Evolutionary conservation across 1,284 basidiomycete genomes (phyloP).

Genomic region (Trametes hirsuta): DNA sequence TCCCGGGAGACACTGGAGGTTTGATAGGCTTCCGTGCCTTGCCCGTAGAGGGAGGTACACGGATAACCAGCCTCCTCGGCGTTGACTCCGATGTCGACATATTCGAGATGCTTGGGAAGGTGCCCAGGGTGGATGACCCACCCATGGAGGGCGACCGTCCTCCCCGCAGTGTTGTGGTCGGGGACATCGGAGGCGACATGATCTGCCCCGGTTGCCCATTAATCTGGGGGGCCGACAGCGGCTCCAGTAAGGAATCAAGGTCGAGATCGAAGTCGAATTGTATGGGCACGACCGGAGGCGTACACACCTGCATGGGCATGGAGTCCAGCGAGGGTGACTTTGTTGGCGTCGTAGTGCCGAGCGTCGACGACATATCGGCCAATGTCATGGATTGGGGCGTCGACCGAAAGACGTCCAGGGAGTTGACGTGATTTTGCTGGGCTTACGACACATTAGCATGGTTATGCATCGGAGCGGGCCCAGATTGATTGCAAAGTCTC

Average conservation of each 20-base stretch:
- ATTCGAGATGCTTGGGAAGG: background rate
- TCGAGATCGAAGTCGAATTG: constrained; percentile 5
- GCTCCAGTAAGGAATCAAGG: background rate
- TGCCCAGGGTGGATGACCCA: background rate
- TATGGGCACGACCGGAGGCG: background rate
- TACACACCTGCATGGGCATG: constrained; percentile 15
- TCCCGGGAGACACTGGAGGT: background rate
- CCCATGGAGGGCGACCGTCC: background rate
- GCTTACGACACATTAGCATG: constrained; percentile 2
- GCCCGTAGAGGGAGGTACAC: constrained; percentile 3
- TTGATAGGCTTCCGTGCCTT: constrained; percentile 7
- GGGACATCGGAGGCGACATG: background rate
- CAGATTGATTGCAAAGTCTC: background rate
- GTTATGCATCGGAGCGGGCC: background rate
- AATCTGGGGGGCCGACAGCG: background rate
- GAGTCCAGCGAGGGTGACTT: constrained; percentile 4
- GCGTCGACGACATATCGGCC: background rate
- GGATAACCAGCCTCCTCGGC: constrained; percentile 6
- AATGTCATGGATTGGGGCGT: constrained; percentile 2
- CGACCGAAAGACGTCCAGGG: constrained; percentile 3
- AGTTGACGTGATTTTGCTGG: constrained; percentile 7
- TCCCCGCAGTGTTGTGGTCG: background rate
- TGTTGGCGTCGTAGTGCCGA: background rate
- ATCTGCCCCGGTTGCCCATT: background rate
- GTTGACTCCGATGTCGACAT: background rate